Percentiles rank a stretch among this genome's conserved stretches.
These are phyloP conservation scores for Aspergillus homomorphus DNA, from an alignment of 495 filamentous ascomycete genomes.

Conservation along the genomic window DNA sequence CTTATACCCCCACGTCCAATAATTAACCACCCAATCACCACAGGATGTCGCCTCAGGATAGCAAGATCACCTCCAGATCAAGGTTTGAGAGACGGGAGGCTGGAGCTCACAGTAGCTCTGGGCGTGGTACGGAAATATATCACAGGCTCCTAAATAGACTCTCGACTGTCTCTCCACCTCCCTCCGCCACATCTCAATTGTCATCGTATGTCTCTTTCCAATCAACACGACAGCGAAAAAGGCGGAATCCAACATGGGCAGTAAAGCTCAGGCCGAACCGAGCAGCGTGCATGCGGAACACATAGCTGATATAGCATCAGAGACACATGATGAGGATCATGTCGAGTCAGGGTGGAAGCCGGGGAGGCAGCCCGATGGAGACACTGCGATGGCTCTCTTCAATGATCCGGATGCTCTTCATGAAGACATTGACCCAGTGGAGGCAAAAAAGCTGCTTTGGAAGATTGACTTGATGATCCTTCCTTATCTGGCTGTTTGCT, in stretches of 20 bases:
- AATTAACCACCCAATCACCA: neutral
- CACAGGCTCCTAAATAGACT: no score
- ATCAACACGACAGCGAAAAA: neutral
- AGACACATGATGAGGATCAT: slow-evolving; percentile 27
- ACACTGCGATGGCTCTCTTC: slow-evolving; percentile 46
- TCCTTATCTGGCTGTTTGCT: slow-evolving; percentile 53
- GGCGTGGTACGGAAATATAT: no score
- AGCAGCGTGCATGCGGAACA: slow-evolving; percentile 10
- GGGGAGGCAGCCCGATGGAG: slow-evolving; percentile 35
- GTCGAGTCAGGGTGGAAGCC: slow-evolving; percentile 28
- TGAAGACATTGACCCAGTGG: slow-evolving; percentile 47
- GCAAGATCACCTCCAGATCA: neutral
- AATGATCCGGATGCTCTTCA: slow-evolving; percentile 38
- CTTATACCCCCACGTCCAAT: neutral
- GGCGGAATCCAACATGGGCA: neutral
- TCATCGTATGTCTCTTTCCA: neutral
- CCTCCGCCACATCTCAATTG: neutral
- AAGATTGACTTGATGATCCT: slow-evolving; percentile 55
- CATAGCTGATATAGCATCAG: slow-evolving; percentile 19
- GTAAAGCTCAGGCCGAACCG: neutral
- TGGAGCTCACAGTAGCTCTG: neutral
- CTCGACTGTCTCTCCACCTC: no score
- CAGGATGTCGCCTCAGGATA: no score
- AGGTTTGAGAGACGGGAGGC: neutral
- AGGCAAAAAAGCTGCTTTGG: slow-evolving; percentile 48